Base-by-base conservation (phyloP, 352 stramenopile genomes). In the Phytopythium chamaehyphon region DNA sequence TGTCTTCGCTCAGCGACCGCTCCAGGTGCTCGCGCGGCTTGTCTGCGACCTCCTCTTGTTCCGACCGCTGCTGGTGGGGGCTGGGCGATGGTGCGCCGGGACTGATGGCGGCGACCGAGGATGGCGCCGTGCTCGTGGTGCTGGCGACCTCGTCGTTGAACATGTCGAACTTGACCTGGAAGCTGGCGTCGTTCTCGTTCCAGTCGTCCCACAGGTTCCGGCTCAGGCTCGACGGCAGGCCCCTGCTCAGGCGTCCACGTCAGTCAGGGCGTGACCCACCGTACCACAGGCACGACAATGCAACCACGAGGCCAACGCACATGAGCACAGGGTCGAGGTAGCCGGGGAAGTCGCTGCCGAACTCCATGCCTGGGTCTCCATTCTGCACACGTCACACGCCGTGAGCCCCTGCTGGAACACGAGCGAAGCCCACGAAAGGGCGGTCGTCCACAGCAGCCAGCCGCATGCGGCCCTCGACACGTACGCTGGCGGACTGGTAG, bases 121-220 rank as follows among this genome's bases (percentile, higher is more conserved):
- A 66, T 40, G 59, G 64, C 24, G 57, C 45, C 5, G 52, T 65
- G 54, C 61, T 68, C 53, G 54, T 54, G 23, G 47, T 71, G 57
- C 53, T 67, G 23, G 59, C 50, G 19, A 21, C 19, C 45, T 81
- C 66, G 22, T 83, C 70, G 14, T 62, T 64, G 28, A 88, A 80
- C 69, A 87, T 84, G 55, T 87, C 76, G 40, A 90, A 81, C 59
- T 87, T 86, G 60, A 80, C 73, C 28, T 63, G 59, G 40, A 91
- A 82, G 51, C 68, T 82, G 24, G 67, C 54, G 47, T 88, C 82
- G 54, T 69, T 79, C 52, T 93, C 83, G 54, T 90, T 94, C 84
- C 84, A 94, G 63, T 94, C 84, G 51, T 92, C 82, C 84, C 84
- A 94, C 19, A 94, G 61, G 57, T 94, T 94, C 38, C 84, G 79